These are phyloP conservation scores for Vigna nakashimae DNA, from an alignment of 306 rosid genomes.

Conservation along the genomic window DNA sequence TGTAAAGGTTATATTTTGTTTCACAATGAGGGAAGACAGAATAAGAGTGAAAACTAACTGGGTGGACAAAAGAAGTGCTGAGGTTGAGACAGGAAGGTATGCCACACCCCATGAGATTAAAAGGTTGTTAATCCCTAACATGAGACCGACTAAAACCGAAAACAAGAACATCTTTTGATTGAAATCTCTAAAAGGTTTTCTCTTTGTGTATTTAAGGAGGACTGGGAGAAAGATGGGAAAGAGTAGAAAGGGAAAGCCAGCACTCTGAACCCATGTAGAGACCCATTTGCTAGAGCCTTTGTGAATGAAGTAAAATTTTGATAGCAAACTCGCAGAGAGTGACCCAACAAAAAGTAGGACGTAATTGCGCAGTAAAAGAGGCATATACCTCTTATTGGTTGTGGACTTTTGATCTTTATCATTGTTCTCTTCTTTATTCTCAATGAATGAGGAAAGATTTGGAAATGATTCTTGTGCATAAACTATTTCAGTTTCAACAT, in stretches of 20 bases:
- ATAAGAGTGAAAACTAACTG: slow-evolving; percentile 70
- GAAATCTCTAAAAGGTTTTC: slow-evolving; percentile 65
- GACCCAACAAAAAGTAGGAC: slow-evolving; percentile 67
- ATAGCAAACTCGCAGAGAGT: slow-evolving; percentile 62
- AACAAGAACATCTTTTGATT: slow-evolving; percentile 29
- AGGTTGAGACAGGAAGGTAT: slow-evolving; percentile 76
- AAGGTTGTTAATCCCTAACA: slow-evolving; percentile 76
- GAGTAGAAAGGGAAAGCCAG: slow-evolving; percentile 71
- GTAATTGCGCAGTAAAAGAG: slow-evolving; percentile 61
- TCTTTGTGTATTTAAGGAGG: slow-evolving; percentile 39
- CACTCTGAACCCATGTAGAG: slow-evolving; percentile 73
- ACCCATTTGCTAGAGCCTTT: slow-evolving; percentile 75
- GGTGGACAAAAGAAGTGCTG: slow-evolving; percentile 68
- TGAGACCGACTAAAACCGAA: slow-evolving; percentile 57
- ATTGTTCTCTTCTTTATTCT: not conserved
- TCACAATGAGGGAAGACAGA: slow-evolving; percentile 69
- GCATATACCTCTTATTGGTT: slow-evolving; percentile 48
- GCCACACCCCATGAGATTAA: slow-evolving; percentile 65
- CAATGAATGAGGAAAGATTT: not conserved
- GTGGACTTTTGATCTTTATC: slow-evolving; percentile 47
- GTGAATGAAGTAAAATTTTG: slow-evolving; percentile 76
- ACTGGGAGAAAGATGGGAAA: slow-evolving; percentile 54
- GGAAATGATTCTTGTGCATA: not conserved
- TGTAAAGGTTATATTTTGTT: slow-evolving; percentile 64
- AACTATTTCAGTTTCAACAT: slow-evolving; percentile 10